phyloP scores from a whole-genome alignment of 2,329 filamentous ascomycete species.

The Uncinocarpus reesii region DNA sequence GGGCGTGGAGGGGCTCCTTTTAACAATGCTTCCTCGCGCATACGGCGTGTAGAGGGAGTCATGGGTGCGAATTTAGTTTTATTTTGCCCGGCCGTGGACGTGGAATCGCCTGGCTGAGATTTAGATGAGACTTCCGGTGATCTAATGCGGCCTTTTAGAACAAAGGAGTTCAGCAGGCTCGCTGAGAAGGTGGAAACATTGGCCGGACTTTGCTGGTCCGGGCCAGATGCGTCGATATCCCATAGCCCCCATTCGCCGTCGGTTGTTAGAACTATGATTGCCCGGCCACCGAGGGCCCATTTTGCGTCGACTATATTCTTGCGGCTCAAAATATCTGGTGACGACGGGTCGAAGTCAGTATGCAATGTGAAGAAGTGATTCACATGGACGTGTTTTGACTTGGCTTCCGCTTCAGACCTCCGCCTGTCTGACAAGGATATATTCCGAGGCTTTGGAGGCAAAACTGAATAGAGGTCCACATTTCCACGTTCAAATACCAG shows the following conservation, averaged over 20 bases:
- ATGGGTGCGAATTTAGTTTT: slow-evolving; percentile 35
- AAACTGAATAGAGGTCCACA: slow-evolving; percentile 49
- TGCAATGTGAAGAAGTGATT: slow-evolving; percentile 36
- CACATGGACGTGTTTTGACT: slow-evolving; percentile 28
- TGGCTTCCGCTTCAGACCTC: slow-evolving; percentile 25
- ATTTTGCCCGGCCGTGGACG: slow-evolving; percentile 22
- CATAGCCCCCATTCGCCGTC: slow-evolving; percentile 43
- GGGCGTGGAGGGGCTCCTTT: slow-evolving; percentile 26
- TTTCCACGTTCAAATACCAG: slow-evolving; percentile 46
- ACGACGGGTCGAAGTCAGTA: slow-evolving; percentile 31
- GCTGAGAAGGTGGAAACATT: slow-evolving; percentile 33
- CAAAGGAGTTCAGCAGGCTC: slow-evolving; percentile 34
- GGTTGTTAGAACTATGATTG: slow-evolving; percentile 37
- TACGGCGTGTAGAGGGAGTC: slow-evolving; percentile 40
- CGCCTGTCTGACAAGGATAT: slow-evolving; percentile 22
- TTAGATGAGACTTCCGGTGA: slow-evolving; percentile 16
- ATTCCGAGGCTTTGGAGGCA: slow-evolving; percentile 30
- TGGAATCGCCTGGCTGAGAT: slow-evolving; percentile 21
- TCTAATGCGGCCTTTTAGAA: slow-evolving; percentile 33
- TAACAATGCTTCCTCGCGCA: slow-evolving; percentile 37
- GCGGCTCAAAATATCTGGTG: slow-evolving; percentile 25
- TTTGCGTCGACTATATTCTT: slow-evolving; percentile 38
- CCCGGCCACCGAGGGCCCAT: slow-evolving; percentile 38
- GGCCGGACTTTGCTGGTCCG: slow-evolving; percentile 31
- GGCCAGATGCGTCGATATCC: slow-evolving; percentile 39